Conservation (phyloP, 1,139 yeast genomes). For the Eremothecium sinecaudum region DNA sequence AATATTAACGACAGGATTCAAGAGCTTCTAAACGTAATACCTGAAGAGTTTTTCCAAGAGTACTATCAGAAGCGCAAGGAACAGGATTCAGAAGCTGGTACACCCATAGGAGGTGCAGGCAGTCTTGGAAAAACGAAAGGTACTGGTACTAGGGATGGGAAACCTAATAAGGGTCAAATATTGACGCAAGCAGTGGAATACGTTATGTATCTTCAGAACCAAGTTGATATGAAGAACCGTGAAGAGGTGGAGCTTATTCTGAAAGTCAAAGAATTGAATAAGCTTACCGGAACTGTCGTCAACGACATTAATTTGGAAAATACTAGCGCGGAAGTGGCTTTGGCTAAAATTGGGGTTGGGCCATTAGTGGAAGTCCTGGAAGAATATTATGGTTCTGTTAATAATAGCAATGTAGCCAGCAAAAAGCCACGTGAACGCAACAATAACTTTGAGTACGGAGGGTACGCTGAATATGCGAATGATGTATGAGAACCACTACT, state of each 20-base stretch:
- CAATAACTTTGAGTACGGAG: conserved; percentile 32
- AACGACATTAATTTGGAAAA: conserved; percentile 43
- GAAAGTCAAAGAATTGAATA: conserved; percentile 44
- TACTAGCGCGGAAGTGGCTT: conserved; percentile 73
- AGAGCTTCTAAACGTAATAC: conserved; percentile 64
- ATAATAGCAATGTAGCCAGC: conserved; percentile 12
- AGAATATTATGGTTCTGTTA: conserved; percentile 1
- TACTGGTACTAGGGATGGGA: conserved; percentile 56
- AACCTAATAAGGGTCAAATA: conserved; percentile 89
- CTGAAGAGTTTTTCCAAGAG: conserved; percentile 46
- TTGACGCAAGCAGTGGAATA: conserved; percentile 79
- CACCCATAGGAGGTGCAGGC: conserved; percentile 61
- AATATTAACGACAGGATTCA: conserved; percentile 84
- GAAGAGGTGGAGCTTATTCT: conserved; percentile 67
- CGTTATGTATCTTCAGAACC: conserved; percentile 60
- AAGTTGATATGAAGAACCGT: conserved; percentile 68
- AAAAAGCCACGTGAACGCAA: conserved; percentile 13
- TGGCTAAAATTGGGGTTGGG: conserved; percentile 75
- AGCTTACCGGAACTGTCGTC: conserved; percentile 31
- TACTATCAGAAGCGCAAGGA: conserved; percentile 16
- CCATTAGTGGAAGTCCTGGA: conserved; percentile 44
- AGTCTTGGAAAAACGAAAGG: conserved; percentile 17
- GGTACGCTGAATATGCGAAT: conserved; percentile 31
- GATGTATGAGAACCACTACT: conserved; percentile 4
- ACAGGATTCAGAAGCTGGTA: conserved; percentile 46